A percentile compares a stretch with the other conserved stretches of the same genome.
These are phyloP conservation scores for Aristolochia contorta DNA, from an alignment of 164 flowering plant genomes.

Conservation along the genomic window DNA sequence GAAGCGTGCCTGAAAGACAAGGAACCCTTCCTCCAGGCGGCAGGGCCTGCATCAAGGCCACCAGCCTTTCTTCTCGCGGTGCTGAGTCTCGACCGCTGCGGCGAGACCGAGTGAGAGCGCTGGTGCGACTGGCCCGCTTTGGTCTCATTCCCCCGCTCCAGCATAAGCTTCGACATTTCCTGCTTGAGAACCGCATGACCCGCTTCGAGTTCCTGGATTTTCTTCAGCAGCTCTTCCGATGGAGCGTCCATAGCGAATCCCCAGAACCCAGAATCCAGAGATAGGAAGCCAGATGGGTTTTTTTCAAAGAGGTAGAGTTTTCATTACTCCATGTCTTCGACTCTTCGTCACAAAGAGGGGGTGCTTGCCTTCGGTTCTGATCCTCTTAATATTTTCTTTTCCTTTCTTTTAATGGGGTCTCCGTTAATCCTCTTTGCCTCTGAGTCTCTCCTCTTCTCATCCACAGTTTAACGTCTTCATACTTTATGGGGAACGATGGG, in stretches of 20 bases:
- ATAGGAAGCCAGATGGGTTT: not conserved
- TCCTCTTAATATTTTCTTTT: not conserved
- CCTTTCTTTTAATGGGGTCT: not conserved
- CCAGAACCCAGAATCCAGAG: not conserved
- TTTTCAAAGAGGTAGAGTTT: not conserved
- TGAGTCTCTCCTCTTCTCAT: no score
- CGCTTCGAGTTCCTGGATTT: conserved; percentile 75
- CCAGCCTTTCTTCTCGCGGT: conserved; percentile 14
- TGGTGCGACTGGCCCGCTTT: conserved; percentile 20
- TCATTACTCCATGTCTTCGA: not conserved
- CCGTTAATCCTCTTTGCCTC: no score
- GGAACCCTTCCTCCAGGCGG: conserved; percentile 38
- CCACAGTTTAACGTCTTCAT: no score
- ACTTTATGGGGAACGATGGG: no score
- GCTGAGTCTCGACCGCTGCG: conserved; percentile 37
- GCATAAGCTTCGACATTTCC: conserved; percentile 65
- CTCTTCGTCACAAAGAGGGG: not conserved
- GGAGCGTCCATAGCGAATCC: conserved; percentile 22
- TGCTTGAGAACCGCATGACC: conserved; percentile 64
- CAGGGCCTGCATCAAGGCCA: conserved; percentile 16
- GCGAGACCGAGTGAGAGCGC: conserved; percentile 75
- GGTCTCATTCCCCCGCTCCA: conserved; percentile 7
- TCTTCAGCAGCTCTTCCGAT: conserved; percentile 63
- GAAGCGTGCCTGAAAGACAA: conserved; percentile 64
- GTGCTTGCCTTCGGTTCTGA: no score